Evolutionary conservation across 2,329 filamentous ascomycete species (phyloP), one percentile per base, ranked within the genome.

Genomic region (Coniosporium uncinatum): DNA sequence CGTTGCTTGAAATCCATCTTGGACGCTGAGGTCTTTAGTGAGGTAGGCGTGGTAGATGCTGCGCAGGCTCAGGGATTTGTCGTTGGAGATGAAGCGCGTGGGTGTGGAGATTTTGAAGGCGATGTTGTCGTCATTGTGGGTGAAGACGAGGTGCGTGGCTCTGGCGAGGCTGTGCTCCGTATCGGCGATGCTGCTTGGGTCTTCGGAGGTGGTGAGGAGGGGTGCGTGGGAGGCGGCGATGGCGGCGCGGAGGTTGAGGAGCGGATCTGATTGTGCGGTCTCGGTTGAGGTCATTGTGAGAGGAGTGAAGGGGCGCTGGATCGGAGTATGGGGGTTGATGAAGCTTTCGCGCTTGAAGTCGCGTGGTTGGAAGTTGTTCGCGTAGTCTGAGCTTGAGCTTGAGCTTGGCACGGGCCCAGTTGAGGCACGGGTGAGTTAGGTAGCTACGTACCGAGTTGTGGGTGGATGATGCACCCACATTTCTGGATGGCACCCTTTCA

Each of bases 41-140:
- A 87, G 75, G 88, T 89, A 98, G 42, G 89, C 89, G 59, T 97
- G 95, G 71, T 91, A 96, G 65, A 96, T 91, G 61, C 85, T 93
- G 58, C 93, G 88, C 52, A 98, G 73, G 59, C 96, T 88, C 54
- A 95, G 82, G 4, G 84, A 75, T 42, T 74, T 74, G 53, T 78
- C 55, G 24, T 64, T 64, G 17, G 88, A 90, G 46, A 86, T 76
- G 70, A 97, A 97, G 53, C 93, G 88, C 51, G 93, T 98, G 8
- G 83, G 75, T 14, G 77, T 75, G 39, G 78, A 80, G 49, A 95
- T 77, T 1, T 83, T 72, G 44, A 40, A 22, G 22, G 37, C n/a
- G 16, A 33, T 24, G 31, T 33, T 18, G 16, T 39, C 42, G 14
- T 27, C 17, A 42, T 42, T 46, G 42, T 48, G 32, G 20, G 61